Evolutionary conservation across 805 yeast species (phyloP), one percentile per base, ranked within the genome.

Genomic region (Monosporozyma aquatica): DNA sequence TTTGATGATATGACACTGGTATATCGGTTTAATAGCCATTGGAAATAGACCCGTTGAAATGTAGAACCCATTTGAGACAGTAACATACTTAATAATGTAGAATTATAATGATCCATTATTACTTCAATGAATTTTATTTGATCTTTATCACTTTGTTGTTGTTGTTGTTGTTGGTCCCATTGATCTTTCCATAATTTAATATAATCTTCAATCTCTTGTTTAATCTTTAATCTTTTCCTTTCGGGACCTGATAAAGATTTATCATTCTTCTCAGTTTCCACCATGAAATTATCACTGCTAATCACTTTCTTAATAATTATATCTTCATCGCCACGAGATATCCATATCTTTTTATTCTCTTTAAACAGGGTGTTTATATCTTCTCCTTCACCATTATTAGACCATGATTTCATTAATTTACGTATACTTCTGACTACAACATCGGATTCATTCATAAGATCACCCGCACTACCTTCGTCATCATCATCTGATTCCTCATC

Each of bases 201-300:
- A 29, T 47, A 50, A 7, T 43, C 38, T 33, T 43, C 44, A 6
- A 55, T 45, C 7, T 45, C 43, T 11, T 47, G 35, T 32, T 18
- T 20, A 10, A 32, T 32, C 50, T 20, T 47, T 29, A 18, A 14
- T 10, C 23, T 23, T 38, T 32, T 46, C 29, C 39, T 49, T 18
- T 37, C 68, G 2, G 35, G 35, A 18, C 35, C 59, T 79, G 82
- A 57, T 76, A 70, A 55, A 74, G 74, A 85, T 47, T 78, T 80
- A 10, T 74, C 68, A 58, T 78, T 17, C 3, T 17, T 82, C 46
- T 78, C 84, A 6, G 22, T 32, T 46, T 66, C 60, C 8, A 60
- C 63, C 4, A 50, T 45, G 37, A 55, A 50, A 37, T 54, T 55
- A 8, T 50, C 33, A 36, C 59, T 55, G 26, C 50, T 52, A 7